Evolutionary conservation across 495 filamentous ascomycete species (phyloP).

Genomic region (Neurospora sublineolata): DNA sequence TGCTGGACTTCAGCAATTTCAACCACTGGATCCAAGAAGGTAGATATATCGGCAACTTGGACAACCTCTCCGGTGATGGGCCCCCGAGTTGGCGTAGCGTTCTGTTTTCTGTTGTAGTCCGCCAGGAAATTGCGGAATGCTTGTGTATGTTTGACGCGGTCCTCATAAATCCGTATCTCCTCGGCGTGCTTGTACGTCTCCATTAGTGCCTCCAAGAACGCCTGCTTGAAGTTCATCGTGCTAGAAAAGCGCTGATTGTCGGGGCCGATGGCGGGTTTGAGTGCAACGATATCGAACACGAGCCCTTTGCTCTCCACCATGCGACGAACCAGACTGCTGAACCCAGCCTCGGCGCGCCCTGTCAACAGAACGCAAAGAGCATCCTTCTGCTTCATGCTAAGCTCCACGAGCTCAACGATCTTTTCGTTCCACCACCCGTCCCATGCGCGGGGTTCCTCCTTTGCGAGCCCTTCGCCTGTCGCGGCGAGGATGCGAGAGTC

Average conservation of each 20-base stretch:
- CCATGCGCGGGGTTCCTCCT: conserved; percentile 78
- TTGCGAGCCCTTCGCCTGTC: conserved; percentile 72
- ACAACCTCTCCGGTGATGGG: conserved; percentile 71
- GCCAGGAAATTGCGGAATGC: conserved; percentile 73
- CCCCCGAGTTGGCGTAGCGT: conserved; percentile 33
- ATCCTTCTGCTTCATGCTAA: conserved; percentile 81
- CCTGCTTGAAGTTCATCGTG: conserved; percentile 83
- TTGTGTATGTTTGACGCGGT: conserved; percentile 51
- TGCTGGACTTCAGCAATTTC: conserved; percentile 80
- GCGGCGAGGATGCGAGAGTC: conserved; percentile 74
- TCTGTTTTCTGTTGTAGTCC: conserved; percentile 51
- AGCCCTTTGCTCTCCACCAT: conserved; percentile 70
- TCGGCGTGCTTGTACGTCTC: conserved; percentile 73
- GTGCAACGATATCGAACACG: conserved; percentile 75
- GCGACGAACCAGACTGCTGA: conserved; percentile 67
- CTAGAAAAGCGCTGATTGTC: conserved; percentile 59
- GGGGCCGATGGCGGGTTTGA: conserved; percentile 79
- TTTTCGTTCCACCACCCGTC: conserved; percentile 95
- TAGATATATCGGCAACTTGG: conserved; percentile 67
- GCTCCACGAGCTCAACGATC: conserved; percentile 68
- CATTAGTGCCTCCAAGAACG: conserved; percentile 65
- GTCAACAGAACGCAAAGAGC: conserved; percentile 80
- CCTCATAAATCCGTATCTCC: conserved; percentile 64
- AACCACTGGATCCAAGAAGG: conserved; percentile 65
- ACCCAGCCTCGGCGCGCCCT: conserved; percentile 68